Conservation (phyloP, 2,329 filamentous ascomycete genomes). For the Epichloe coenophiala region DNA sequence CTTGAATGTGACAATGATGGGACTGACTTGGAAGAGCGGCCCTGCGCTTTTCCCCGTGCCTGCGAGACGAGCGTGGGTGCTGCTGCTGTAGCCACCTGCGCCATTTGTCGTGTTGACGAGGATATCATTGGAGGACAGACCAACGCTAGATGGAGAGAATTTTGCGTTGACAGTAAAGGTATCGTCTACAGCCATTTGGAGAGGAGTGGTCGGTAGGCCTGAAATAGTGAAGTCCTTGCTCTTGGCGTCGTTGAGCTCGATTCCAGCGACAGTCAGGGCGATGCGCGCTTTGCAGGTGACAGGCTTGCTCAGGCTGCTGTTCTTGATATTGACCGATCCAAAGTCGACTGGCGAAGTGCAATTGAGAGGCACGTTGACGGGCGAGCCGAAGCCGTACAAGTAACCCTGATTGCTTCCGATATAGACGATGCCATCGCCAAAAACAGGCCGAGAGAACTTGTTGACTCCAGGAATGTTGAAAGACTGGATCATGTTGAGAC, state of each 20-base stretch:
- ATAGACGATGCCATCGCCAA: conserved; percentile 42
- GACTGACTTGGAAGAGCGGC: conserved; percentile 33
- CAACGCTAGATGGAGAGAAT: conserved; percentile 33
- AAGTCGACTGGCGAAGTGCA: conserved; percentile 37
- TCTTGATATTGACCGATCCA: conserved; percentile 28
- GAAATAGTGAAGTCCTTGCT: conserved; percentile 26
- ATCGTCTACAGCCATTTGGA: conserved; percentile 20
- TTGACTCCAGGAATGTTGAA: conserved; percentile 37
- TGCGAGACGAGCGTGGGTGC: conserved; percentile 31
- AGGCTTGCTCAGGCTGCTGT: conserved; percentile 11
- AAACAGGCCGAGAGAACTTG: conserved; percentile 45
- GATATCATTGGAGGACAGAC: conserved; percentile 33
- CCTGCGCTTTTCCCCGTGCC: conserved; percentile 33
- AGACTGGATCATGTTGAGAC: conserved; percentile 32
- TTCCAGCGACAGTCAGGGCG: conserved; percentile 25
- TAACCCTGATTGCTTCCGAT: conserved; percentile 36
- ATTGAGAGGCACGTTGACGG: conserved; percentile 38
- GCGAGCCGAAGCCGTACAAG: conserved; percentile 42
- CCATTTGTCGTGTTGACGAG: conserved; percentile 34
- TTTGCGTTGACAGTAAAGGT: conserved; percentile 28
- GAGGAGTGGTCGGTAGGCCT: conserved; percentile 17
- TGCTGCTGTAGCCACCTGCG: conserved; percentile 30
- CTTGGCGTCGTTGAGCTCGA: conserved; percentile 20
- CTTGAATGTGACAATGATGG: conserved; percentile 34
- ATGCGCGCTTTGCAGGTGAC: conserved; percentile 37